Percentiles rank a stretch among this genome's conserved stretches.
Conservation (phyloP, 148 eudicot genomes). For the Cornus florida region DNA sequence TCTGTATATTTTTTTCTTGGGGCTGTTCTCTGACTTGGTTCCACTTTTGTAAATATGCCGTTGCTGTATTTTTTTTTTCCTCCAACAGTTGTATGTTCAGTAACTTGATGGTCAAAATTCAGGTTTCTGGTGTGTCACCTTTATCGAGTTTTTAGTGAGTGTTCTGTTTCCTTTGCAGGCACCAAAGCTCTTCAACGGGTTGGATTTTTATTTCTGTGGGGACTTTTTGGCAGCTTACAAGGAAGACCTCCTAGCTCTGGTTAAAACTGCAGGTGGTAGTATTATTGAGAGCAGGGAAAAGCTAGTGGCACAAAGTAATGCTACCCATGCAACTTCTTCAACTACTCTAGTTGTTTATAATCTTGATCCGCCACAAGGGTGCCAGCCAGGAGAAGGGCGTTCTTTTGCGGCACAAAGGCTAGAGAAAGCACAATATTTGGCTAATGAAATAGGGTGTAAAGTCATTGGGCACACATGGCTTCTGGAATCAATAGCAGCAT, state of each 20-base stretch:
- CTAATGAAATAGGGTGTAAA: constrained; percentile 34
- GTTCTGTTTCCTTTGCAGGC: constrained; percentile 37
- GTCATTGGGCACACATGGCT: constrained; percentile 77
- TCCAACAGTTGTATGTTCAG: no score
- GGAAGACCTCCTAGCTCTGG: constrained; percentile 55
- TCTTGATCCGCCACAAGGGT: constrained; percentile 26
- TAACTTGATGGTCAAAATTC: no score
- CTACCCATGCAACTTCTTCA: constrained; percentile 10
- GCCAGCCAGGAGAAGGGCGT: constrained; percentile 11
- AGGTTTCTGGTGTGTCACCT: background rate
- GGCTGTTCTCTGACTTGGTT: background rate
- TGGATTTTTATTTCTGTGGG: constrained; percentile 58
- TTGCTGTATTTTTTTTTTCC: background rate
- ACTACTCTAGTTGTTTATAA: constrained; percentile 53
- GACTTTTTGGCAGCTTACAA: constrained; percentile 59
- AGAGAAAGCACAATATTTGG: constrained; percentile 45
- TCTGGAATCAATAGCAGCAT: constrained; percentile 76
- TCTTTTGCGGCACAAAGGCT: constrained; percentile 26
- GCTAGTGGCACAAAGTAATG: constrained; percentile 18
- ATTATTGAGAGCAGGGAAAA: constrained; percentile 45
- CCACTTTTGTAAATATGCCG: background rate
- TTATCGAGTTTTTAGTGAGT: background rate
- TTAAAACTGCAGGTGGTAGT: constrained; percentile 69
- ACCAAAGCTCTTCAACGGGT: constrained; percentile 67
- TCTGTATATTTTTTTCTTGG: background rate